Base-by-base conservation (phyloP, 768 basidiomycete species). In the Rhodotorula toruloides region DNA sequence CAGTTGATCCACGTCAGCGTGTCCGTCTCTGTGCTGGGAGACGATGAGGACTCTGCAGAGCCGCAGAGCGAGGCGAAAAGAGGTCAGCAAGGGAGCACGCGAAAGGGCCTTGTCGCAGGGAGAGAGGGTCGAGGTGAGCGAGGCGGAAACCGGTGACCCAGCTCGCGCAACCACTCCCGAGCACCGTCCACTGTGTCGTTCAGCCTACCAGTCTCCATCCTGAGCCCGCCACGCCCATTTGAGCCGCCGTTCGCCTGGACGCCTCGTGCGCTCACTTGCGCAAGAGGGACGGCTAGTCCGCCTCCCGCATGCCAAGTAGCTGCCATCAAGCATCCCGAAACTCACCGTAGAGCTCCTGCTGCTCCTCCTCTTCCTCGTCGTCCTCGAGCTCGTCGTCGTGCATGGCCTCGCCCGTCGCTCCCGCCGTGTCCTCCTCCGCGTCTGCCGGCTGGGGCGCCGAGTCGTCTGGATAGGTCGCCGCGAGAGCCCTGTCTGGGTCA, bases 1-100 rank as follows among this genome's bases (percentile, higher is more conserved):
- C 70, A 71, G 65, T 55, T 63, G 76, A 93, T 93, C 91, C 91
- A 94, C 62, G 91, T 94, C 66, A 93, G 81, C 40, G 69, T 70
- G 49, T 72, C 72, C 19, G 73, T 72, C 36, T 66, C 61, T 1
- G 72, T 72, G 42, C 66, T 65, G 10, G 65, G 65, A 6, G 56
- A 61, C 31, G 63, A 65, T 2, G 60, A 64, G 25, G 61, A 67
- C 54, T 61, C 72, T 69, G 54, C 21, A 6, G 29, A 1, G 37
- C 4, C 6, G 53, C 5, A 10, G 0, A 25, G 19, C 25, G n/a
- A 2, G 29, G 9, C 14, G 27, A 53, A 11, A 3, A 31, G 8
- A 31, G 6, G 55, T 44, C 13, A 49, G 43, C 12, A 14, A 10
- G n/a, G 21, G 29, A 39, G 25, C 22, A 27, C 31, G 32, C 27